Evolutionary conservation across 371 early-diverging fungal genomes (phyloP), one percentile per base, ranked within the genome.

Genomic region (Haplosporangium sp.): DNA sequence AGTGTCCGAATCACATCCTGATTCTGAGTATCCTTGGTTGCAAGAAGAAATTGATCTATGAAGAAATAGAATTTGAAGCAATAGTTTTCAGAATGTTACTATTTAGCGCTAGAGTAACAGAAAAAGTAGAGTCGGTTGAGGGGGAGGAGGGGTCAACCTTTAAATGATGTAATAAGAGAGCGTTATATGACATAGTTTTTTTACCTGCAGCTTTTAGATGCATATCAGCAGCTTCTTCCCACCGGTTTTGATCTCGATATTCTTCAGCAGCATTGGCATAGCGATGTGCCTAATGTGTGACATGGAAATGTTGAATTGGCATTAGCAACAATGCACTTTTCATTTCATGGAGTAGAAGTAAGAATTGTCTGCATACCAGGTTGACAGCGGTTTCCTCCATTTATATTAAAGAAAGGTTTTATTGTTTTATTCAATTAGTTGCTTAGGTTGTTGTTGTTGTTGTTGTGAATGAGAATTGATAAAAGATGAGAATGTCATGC

Each of bases 341-440:
- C 34, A 55, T 48, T 48, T 48, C 48, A 35, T 20, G n/a, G n/a
- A n/a, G 55, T 17, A 6, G 9, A 15, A 10, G 3, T n/a, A 34
- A 45, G 27, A 27, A 19, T 2, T 56, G 40, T 8, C 3, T 34
- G 17, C 50, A 3, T 68, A 81, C 82, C 65, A 74, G 38, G 68
- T 69, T 81, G 72, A 81, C 69, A 4, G 82, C 82, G 0, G 82
- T 74, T 15, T 75, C 82, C 44, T 78, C 79, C 79, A 78, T 78
- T 37, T 35, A 27, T 53, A n/a, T 13, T 53, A 40, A 38, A 27
- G 27, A 27, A 27, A 27, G 27, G 27, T 27, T 27, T 27, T 27
- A 27, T 27, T 57, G 27, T 20, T 57, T 57, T 27, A 27, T 57
- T 37, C 34, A 37, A 35, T 10, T 27, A 35, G 8, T 57, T 42